phyloP scores from a whole-genome alignment of 192 early-diverging fungal species.

The Pilaira anomala region DNA sequence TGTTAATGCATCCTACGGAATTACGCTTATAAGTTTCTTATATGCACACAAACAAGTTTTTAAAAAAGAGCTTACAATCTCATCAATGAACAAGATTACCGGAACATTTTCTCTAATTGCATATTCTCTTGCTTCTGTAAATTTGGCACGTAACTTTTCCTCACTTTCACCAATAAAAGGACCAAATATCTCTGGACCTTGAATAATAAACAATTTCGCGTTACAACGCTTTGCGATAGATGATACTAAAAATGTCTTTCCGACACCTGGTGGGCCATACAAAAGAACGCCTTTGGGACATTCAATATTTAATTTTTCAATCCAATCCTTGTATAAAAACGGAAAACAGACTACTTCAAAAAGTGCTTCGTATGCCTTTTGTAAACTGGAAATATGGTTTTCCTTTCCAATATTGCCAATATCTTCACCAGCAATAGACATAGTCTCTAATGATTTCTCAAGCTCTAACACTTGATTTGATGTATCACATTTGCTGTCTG shows the following conservation, averaged over 20 bases:
- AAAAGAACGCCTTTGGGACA: slow-evolving; percentile 85
- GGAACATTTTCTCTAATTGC: slow-evolving; percentile 31
- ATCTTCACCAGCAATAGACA: no score
- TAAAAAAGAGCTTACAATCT: slow-evolving; percentile 65
- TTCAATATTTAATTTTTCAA: slow-evolving; percentile 67
- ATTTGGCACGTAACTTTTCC: slow-evolving; percentile 65
- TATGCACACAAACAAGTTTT: background rate
- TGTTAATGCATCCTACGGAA: slow-evolving; percentile 67
- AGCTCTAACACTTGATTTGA: background rate
- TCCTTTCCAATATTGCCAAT: no score
- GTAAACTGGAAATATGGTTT: slow-evolving; percentile 50
- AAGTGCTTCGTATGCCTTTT: slow-evolving; percentile 68
- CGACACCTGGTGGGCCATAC: slow-evolving; percentile 93
- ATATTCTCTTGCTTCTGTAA: slow-evolving; percentile 56
- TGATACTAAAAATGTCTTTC: slow-evolving; percentile 86
- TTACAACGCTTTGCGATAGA: slow-evolving; percentile 59
- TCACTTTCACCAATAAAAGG: slow-evolving; percentile 89
- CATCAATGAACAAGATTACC: slow-evolving; percentile 94
- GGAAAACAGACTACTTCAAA: slow-evolving; percentile 80
- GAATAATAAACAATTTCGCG: slow-evolving; percentile 70
- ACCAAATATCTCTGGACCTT: slow-evolving; percentile 83
- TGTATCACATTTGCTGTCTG: background rate
- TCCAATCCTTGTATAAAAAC: slow-evolving; percentile 58
- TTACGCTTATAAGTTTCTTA: background rate
- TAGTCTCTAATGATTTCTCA: background rate